Conservation (phyloP, 306 rosid species). For the Cucumis cinereus region DNA sequence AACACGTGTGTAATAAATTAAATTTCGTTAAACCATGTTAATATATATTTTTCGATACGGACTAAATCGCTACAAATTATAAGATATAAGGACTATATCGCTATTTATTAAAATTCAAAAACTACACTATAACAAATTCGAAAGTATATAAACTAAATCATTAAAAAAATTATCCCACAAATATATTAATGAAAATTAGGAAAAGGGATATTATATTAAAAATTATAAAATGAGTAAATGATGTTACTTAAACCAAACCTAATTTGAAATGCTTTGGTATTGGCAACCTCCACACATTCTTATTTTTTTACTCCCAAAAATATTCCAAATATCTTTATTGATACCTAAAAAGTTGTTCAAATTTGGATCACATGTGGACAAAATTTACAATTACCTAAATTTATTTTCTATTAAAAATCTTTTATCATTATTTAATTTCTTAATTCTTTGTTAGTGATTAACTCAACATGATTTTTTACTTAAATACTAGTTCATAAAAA, state of each 20-base stretch:
- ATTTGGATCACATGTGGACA: background rate
- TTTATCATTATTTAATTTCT: background rate
- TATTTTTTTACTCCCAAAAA: background rate
- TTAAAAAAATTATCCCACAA: too few species aligned
- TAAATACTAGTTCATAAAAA: background rate
- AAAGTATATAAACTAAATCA: too few species aligned
- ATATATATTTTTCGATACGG: too few species aligned
- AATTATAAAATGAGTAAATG: background rate
- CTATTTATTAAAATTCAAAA: too few species aligned
- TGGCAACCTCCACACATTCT: background rate
- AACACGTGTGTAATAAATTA: too few species aligned
- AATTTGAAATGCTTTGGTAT: background rate
- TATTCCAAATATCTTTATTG: background rate
- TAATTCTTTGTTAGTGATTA: too few species aligned
- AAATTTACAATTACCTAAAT: background rate
- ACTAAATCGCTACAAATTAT: too few species aligned
- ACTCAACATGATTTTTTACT: background rate
- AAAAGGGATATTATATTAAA: background rate
- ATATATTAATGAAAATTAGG: too few species aligned
- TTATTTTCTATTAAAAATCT: background rate
- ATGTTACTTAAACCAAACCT: constrained; percentile 7
- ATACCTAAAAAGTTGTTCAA: background rate
- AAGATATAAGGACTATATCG: too few species aligned
- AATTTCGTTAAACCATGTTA: too few species aligned
- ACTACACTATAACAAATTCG: too few species aligned